phyloP scores from a whole-genome alignment of 345 rosid genomes.

The Camelina hispida region DNA sequence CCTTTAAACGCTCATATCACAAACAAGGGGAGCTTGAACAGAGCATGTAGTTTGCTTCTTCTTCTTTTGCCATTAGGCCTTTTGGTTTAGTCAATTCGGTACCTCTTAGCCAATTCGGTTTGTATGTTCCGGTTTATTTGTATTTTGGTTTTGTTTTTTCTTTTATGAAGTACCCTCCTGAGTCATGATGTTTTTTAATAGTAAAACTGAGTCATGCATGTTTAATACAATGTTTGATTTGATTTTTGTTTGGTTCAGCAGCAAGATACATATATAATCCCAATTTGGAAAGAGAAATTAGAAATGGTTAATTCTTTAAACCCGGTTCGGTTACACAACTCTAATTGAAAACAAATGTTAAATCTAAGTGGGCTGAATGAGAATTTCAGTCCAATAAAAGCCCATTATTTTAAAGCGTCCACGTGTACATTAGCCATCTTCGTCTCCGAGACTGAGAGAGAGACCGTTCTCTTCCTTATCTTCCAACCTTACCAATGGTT shows the following conservation, averaged over 20 bases:
- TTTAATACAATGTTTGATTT: not conserved
- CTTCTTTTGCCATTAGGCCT: not conserved
- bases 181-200: not conserved
- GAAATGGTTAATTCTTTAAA: not conserved
- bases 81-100: constrained; percentile 35
- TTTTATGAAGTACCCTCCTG: not conserved
- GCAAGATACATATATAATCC: not conserved
- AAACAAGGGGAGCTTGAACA: constrained; percentile 24
- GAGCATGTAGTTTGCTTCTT: constrained; percentile 10
- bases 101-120: constrained; percentile 1
- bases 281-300: not conserved
- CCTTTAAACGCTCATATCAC: constrained; percentile 17
- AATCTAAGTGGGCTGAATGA: not conserved
- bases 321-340: not conserved
- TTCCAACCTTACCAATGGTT: constrained; percentile 25
- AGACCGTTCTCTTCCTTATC: constrained; percentile 35
- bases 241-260: not conserved
- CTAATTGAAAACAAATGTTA: not conserved
- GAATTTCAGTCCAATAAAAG: constrained; percentile 12
- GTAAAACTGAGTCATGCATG: not conserved
- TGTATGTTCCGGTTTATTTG: constrained; percentile 4
- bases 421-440: not conserved
- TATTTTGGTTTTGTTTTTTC: not conserved
- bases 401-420: constrained; percentile 6
- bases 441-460: constrained; percentile 1